These are phyloP conservation scores for Achlya hypogyna DNA, from an alignment of 352 stramenopile genomes.

Conservation along the genomic window DNA sequence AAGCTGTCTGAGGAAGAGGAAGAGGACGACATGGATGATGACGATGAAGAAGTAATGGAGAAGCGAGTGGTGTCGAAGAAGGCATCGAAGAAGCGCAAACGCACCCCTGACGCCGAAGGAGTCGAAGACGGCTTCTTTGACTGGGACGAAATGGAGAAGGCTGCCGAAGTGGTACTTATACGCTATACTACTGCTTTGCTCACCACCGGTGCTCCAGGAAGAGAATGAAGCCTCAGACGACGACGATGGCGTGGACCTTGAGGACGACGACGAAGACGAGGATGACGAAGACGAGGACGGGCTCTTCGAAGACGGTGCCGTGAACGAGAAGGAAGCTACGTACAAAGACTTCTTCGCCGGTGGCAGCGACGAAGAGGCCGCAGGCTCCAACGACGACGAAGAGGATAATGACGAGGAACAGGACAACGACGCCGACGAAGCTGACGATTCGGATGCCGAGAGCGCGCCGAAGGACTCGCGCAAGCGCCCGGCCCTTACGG, in stretches of 20 bases:
- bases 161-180: conserved; percentile 54
- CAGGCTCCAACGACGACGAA: conserved; percentile 26
- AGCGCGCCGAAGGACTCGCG: conserved; percentile 41
- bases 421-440: conserved; percentile 24
- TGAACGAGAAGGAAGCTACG: conserved; percentile 35
- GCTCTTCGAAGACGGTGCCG: conserved; percentile 30
- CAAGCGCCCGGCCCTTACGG: conserved; percentile 32
- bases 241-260: conserved; percentile 32
- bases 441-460: conserved; percentile 46
- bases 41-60: conserved; percentile 28
- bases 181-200: conserved; percentile 26
- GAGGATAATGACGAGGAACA: conserved; percentile 33
- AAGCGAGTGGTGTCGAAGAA: conserved; percentile 29
- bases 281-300: conserved; percentile 42
- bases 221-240: conserved; percentile 32
- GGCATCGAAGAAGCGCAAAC: conserved; percentile 23
- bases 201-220: conserved; percentile 21
- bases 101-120: conserved; percentile 29
- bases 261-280: conserved; percentile 34
- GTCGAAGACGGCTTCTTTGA: conserved; percentile 77
- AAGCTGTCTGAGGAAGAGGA: conserved; percentile 28
- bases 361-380: conserved; percentile 35
- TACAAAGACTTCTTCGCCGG: conserved; percentile 52
- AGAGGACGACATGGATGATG: conserved; percentile 25
- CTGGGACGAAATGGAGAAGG: conserved; percentile 83